Percentiles rank a stretch among this genome's conserved stretches.
Evolutionary conservation across 2,329 filamentous ascomycete species (phyloP).

Genomic region (Ambrosiella beaveri): DNA sequence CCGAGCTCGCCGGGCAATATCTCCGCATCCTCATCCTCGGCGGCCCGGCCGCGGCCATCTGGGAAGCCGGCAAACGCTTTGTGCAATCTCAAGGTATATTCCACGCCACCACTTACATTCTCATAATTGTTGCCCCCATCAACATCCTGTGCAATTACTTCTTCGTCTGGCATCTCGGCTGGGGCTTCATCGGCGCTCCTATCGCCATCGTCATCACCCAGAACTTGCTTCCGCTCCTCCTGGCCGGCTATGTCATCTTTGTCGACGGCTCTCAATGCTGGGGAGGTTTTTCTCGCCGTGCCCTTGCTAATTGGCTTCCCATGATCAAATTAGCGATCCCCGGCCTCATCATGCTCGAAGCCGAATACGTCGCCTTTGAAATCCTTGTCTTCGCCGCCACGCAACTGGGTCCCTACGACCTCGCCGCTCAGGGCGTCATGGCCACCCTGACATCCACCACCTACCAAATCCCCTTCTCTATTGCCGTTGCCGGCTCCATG

Average conservation of each 20-base stretch:
- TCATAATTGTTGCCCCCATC: slow-evolving; percentile 57
- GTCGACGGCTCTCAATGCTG: slow-evolving; percentile 63
- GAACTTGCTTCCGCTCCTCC: slow-evolving; percentile 56
- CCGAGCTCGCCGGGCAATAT: slow-evolving; percentile 53
- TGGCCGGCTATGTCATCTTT: slow-evolving; percentile 63
- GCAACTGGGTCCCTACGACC: slow-evolving; percentile 58
- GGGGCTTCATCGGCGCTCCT: slow-evolving; percentile 65
- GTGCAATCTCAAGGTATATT: slow-evolving; percentile 73
- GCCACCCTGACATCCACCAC: slow-evolving; percentile 62
- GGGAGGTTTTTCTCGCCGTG: slow-evolving; percentile 58
- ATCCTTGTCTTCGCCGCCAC: slow-evolving; percentile 69
- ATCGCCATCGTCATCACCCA: slow-evolving; percentile 66
- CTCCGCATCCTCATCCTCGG: slow-evolving; percentile 55
- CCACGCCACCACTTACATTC: slow-evolving; percentile 58
- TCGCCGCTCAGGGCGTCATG: slow-evolving; percentile 79
- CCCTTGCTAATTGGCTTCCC: slow-evolving; percentile 51
- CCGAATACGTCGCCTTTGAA: slow-evolving; percentile 87
- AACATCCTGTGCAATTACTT: slow-evolving; percentile 65
- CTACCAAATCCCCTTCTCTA: slow-evolving; percentile 83
- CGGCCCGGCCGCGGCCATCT: slow-evolving; percentile 58
- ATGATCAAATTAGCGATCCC: slow-evolving; percentile 82
- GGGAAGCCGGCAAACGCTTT: slow-evolving; percentile 65
- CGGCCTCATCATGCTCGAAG: slow-evolving; percentile 83
- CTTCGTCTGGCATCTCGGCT: slow-evolving; percentile 53
- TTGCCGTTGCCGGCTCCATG: slow-evolving; percentile 76